These are phyloP conservation scores for Sporothrix phasma DNA, from an alignment of 2,329 filamentous ascomycete species.

Conservation along the genomic window DNA sequence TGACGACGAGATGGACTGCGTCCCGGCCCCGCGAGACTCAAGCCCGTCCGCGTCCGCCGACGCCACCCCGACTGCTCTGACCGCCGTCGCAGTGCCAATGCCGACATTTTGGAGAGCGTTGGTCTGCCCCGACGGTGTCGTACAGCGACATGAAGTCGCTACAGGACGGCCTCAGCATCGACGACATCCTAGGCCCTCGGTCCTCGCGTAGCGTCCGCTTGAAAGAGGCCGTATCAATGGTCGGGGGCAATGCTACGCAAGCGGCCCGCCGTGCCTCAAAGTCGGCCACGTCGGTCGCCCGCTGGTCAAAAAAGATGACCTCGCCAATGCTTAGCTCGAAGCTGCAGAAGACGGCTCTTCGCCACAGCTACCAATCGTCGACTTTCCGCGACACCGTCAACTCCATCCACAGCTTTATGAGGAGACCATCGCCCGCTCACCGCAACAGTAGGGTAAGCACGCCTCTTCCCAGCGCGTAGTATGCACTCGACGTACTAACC, in stretches of 20 bases:
- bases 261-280: not conserved
- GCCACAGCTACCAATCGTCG: not conserved
- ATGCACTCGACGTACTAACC: not conserved
- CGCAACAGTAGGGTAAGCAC: not conserved
- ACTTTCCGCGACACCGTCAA: not conserved
- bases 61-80: not conserved
- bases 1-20: conserved; percentile 4
- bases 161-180: conserved; percentile 8
- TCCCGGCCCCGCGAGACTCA: not conserved
- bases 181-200: conserved; percentile 7
- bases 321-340: not conserved
- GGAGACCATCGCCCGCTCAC: not conserved
- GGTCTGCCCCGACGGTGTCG: conserved; percentile 18
- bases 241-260: conserved; percentile 3
- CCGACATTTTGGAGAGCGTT: conserved; percentile 18
- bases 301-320: not conserved
- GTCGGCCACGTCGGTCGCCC: not conserved
- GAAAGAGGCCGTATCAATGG: not conserved
- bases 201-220: conserved; percentile 5
- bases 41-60: not conserved
- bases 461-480: not conserved
- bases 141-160: conserved; percentile 18
- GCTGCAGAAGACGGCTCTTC: not conserved
- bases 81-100: conserved; percentile 18
- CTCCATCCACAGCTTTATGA: not conserved